Evolutionary conservation across 495 filamentous ascomycete genomes (phyloP).

Genomic region (Penicillium cosmopolitanum): DNA sequence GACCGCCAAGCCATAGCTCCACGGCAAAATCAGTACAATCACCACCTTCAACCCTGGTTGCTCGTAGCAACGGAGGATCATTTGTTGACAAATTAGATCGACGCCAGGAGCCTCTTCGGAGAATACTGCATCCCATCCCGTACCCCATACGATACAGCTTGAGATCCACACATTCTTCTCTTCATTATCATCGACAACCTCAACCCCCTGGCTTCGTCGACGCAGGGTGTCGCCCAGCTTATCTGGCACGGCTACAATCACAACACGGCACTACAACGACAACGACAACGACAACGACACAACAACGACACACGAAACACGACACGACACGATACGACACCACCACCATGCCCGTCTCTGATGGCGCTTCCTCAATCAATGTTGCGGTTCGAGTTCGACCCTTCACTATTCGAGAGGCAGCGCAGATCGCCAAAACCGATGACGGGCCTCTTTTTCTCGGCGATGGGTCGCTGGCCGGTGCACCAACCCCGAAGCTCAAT

Average conservation of each 20-base stretch:
- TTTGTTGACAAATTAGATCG: slow-evolving; percentile 44
- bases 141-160: slow-evolving; percentile 28
- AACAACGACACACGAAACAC: background rate
- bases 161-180: slow-evolving; percentile 36
- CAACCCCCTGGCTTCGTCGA: slow-evolving; percentile 21
- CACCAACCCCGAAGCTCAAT: slow-evolving; percentile 77
- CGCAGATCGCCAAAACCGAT: slow-evolving; percentile 72
- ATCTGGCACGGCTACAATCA: slow-evolving; percentile 22
- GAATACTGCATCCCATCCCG: slow-evolving; percentile 31
- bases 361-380: slow-evolving; percentile 72
- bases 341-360: slow-evolving; percentile 54
- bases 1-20: slow-evolving; percentile 11
- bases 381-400: slow-evolving; percentile 85
- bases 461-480: slow-evolving; percentile 87
- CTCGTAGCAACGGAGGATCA: slow-evolving; percentile 39
- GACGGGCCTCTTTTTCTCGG: slow-evolving; percentile 92
- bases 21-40: slow-evolving; percentile 9
- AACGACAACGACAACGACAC: background rate
- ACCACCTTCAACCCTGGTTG: slow-evolving; percentile 32
- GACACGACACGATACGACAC: slow-evolving; percentile 13
- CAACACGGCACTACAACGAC: background rate
- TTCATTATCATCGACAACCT: slow-evolving; percentile 28
- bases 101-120: slow-evolving; percentile 30
- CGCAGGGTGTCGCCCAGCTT: slow-evolving; percentile 29
- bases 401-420: slow-evolving; percentile 74